Evolutionary conservation across 306 rosid species (phyloP), one percentile per base, ranked within the genome.

Genomic region (Gastrolobium bilobum): DNA sequence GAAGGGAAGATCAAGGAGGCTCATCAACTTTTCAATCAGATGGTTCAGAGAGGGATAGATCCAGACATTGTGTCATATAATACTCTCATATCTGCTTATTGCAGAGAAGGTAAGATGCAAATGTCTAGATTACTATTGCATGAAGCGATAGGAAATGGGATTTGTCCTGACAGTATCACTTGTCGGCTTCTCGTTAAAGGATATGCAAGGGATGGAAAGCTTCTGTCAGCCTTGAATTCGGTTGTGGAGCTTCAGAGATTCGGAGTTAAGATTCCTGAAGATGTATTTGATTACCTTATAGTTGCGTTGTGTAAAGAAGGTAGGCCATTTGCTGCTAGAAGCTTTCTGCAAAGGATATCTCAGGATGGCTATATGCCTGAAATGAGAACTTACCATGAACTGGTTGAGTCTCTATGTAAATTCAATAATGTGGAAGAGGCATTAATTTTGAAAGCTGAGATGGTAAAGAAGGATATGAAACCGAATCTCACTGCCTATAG

Each of bases 241-340:
- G 82, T 92, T 76, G 90, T 53, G 31, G 94, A 92, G 83, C 92
- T 94, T 85, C 83, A 88, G 79, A 89, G 73, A 37, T 83, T 82
- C 62, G 84, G 86, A 73, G 59, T 89, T 56, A 67, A 68, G 43
- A 51, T 92, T 81, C 79, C 97, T 56, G 71, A 38, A 59, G 85
- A 83, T 39, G 42, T 86, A n/a, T 87, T 87, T 30, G 87, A 86
- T 58, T 85, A 82, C 86, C 92, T 94, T 13, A 40, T 92, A 34
- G 87, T 81, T 33, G 84, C 84, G 2, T 84, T 92, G 80, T 94
- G 97, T 63, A 84, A 47, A 33, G 95, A 90, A 76, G 80, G 81
- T 83, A 84, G 89, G n/a, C 97, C 98, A 1, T 89, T 89, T 75
- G 98, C 98, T 10, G 97, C 97, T 33, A 88, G 76, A 86, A 94